Conservation (phyloP, 306 rosid genomes). For the Albizia julibrissin region DNA sequence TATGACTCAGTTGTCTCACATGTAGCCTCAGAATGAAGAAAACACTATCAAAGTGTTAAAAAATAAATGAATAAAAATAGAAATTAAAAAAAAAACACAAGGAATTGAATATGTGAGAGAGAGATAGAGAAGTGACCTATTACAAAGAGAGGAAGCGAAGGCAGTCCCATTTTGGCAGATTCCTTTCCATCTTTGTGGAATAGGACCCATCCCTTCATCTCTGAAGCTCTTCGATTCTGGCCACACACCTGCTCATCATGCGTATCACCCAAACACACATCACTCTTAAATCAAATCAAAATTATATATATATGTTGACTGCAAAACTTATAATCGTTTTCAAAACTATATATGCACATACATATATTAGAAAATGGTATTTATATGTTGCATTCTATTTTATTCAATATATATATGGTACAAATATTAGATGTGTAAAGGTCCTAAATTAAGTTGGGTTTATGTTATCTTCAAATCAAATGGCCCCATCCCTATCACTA, state of each 20-base stretch:
- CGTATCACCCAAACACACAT: background rate
- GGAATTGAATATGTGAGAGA: background rate
- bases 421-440: background rate
- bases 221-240: constrained; percentile 83
- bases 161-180: constrained; percentile 68
- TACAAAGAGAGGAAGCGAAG: constrained; percentile 64
- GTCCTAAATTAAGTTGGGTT: background rate
- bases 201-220: constrained; percentile 71
- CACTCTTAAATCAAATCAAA: background rate
- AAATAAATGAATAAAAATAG: background rate
- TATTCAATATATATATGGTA: too few relatives aligned
- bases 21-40: constrained; percentile 1
- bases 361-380: background rate
- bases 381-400: background rate
- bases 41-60: background rate
- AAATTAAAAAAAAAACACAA: background rate
- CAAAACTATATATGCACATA: background rate
- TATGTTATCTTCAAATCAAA: background rate
- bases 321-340: background rate
- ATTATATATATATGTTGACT: background rate
- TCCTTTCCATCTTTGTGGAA: constrained; percentile 83
- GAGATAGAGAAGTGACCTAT: constrained; percentile 43
- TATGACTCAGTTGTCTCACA: background rate
- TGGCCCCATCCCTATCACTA: background rate
- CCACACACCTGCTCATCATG: constrained; percentile 66